A percentile compares a stretch with the other conserved stretches of the same genome.
phyloP scores from a whole-genome alignment of 2,329 filamentous ascomycete species.

The Epichloe coenophiala region DNA sequence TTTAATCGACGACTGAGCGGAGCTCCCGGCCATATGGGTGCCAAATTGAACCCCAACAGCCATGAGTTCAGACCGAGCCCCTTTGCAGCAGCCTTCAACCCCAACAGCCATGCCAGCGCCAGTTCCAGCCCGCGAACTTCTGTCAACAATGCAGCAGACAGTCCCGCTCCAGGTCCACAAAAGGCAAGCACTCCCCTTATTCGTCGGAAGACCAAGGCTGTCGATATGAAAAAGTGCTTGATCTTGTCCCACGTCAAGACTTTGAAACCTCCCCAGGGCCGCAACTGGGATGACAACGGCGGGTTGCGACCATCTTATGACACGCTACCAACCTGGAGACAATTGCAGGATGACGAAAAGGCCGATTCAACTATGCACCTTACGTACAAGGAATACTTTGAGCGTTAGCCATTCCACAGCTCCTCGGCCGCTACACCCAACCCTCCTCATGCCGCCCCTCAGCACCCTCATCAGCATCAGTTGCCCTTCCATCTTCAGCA shows the following conservation, averaged over 20 bases:
- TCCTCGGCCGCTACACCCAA: slow-evolving; percentile 54
- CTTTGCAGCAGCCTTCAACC: slow-evolving; percentile 69
- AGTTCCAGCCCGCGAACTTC: slow-evolving; percentile 58
- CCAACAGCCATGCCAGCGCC: slow-evolving; percentile 48
- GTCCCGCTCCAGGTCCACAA: slow-evolving; percentile 11
- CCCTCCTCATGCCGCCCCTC: slow-evolving; percentile 54
- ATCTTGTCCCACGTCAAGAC: slow-evolving; percentile 42
- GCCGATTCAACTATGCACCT: slow-evolving; percentile 46
- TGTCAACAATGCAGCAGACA: slow-evolving; percentile 34
- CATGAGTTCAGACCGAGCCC: slow-evolving; percentile 78
- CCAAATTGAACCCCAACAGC: slow-evolving; percentile 51
- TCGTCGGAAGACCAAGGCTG: slow-evolving; percentile 56
- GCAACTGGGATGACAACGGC: slow-evolving; percentile 61
- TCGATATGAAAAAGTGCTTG: slow-evolving; percentile 56
- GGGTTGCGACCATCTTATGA: slow-evolving; percentile 77
- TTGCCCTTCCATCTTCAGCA: slow-evolving; percentile 73
- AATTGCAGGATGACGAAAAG: slow-evolving; percentile 58
- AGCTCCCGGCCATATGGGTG: slow-evolving; percentile 35
- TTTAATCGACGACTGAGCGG: slow-evolving; percentile 40
- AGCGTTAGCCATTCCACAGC: slow-evolving; percentile 44
- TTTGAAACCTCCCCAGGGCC: slow-evolving; percentile 35
- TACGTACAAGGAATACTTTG: slow-evolving; percentile 70
- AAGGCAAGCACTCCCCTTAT: slow-evolving; percentile 36
- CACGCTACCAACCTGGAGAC: slow-evolving; percentile 75
- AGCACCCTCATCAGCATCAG: slow-evolving; percentile 71